Percentiles rank a stretch among this genome's conserved stretches.
Evolutionary conservation across 23 red algal genomes (phyloP).

Genomic region (Gracilariopsis chorda): DNA sequence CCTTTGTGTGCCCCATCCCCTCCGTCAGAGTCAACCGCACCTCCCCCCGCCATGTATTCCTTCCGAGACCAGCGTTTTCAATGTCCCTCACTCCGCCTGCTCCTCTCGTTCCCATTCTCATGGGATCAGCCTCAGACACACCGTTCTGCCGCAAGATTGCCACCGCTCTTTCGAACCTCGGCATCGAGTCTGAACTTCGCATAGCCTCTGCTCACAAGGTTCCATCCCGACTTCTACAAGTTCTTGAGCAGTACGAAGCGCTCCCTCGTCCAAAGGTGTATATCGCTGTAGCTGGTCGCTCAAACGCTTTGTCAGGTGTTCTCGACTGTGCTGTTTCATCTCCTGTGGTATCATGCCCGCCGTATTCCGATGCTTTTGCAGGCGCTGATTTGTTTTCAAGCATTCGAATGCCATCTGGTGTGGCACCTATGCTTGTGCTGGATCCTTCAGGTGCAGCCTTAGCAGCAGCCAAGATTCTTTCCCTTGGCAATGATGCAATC

Average conservation of each 20-base stretch:
- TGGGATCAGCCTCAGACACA: constrained; percentile 92
- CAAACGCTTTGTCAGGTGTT: constrained; percentile 93
- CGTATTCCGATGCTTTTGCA: constrained; percentile 92
- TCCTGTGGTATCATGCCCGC: constrained; percentile 97
- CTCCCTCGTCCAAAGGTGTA: constrained; percentile 89
- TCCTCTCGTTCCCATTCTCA: constrained; percentile 93
- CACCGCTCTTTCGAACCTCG: constrained; percentile 60
- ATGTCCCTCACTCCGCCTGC: not conserved
- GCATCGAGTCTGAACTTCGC: constrained; percentile 86
- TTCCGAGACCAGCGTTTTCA: not conserved
- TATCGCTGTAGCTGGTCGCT: constrained; percentile 94
- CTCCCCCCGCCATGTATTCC: not conserved
- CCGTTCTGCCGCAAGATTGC: constrained; percentile 92
- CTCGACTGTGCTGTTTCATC: constrained; percentile 92
- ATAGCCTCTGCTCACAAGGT: constrained; percentile 98
- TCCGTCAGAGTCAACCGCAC: not conserved
- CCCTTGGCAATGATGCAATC: constrained; percentile 64
- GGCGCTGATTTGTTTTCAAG: constrained; percentile 91
- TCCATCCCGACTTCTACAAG: constrained; percentile 72
- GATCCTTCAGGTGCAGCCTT: constrained; percentile 89
- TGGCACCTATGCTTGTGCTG: constrained; percentile 79
- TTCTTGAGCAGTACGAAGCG: constrained; percentile 78
- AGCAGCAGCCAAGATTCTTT: constrained; percentile 91
- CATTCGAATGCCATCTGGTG: constrained; percentile 96
- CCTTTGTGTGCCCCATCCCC: not conserved